Base-by-base conservation (phyloP, 352 stramenopile genomes). In the Phytophthora capsici region DNA sequence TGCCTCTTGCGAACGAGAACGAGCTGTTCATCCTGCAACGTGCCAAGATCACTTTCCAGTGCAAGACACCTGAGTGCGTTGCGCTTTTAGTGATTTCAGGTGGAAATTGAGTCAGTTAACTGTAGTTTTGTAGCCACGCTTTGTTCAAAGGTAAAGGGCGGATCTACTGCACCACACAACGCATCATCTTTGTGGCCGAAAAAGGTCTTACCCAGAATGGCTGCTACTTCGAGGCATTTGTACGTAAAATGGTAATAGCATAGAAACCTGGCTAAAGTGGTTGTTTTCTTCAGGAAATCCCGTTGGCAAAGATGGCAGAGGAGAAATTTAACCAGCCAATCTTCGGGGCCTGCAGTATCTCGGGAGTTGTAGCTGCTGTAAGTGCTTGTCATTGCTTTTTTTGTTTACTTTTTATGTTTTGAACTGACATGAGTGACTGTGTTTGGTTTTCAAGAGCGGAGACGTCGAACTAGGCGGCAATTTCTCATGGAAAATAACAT, bases 241-340 rank as follows among this genome's bases (percentile, higher is more conserved):
- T 93, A 76, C 19, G 80, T 34, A 34, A 34, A 14, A 13, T 73
- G 6, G 23, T 52, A 38, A 19, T 45, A 16, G 14, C 9, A 6
- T 12, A 14, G 23, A 45, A 58, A 14, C 25, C 28, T 38, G 12
- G 4, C 12, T 44, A 49, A 43, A n/a, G n/a, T 50, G 34, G 10
- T 41, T 14, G 23, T 28, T 26, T 32, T 41, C n/a, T 17, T 7
- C 41, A 93, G 84, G 82, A 95, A 71, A 82, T 96, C 10, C 86
- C 85, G 23, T 72, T 96, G 13, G 59, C 68, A 17, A 76, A 83
- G n/a, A 93, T 96, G 75, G 82, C 77, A 19, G 78, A 93, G 30
- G 86, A 96, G 48, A 96, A 95, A 61, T 96, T 96, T 51, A 96
- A 96, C 61, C 88, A 96, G 61, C 89, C 89, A 32, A 95, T 96